Evolutionary conservation across 176 grass and related monocot genomes (phyloP), one percentile per base, ranked within the genome.

Genomic region (Bromus sterilis): DNA sequence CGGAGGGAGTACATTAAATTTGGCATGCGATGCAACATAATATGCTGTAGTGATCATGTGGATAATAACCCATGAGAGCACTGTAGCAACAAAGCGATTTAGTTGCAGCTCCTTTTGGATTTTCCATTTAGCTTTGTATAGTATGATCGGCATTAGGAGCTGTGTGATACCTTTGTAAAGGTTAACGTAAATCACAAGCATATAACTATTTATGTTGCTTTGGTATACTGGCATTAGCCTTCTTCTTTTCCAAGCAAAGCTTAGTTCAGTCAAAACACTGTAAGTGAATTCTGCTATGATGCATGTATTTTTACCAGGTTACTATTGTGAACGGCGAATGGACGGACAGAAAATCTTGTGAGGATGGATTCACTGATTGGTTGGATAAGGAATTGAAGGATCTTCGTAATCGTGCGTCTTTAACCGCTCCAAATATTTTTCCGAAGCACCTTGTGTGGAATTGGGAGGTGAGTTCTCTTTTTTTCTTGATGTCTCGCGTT

Each of bases 391-490:
- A 78, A 78, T 18, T 61, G 35, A 25, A 29, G 3, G 14, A 62
- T 78, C 35, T 78, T 62, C 36, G 12, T 29, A 29, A 2, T 0
- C 13, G 25, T 16, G 34, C 75, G 11, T 61, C 35, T 43, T 30
- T 9, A 30, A 2, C 75, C 28, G 75, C 25, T 40, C 75, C 75
- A 62, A 7, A 78, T 14, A 12, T 61, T 42, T 78, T 78, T 16
- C 75, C 75, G 18, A 18, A 43, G 14, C 7, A 21, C 24, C 4
- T 11, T 30, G 21, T 46, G 9, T 78, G 76, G 76, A 78, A 65
- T 63, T 78, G 76, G 76, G 76, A 78, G 76, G 76, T 78, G 61
- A 32, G 24, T 32, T 64, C 16, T 65, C 26, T 44, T 62, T 3
- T 65, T 46, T 33, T 64, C 25, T 16, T 64, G 30, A 42, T 23